These are phyloP conservation scores for Mucor ambiguus DNA, from an alignment of 371 early-diverging fungal species.

Conservation along the genomic window DNA sequence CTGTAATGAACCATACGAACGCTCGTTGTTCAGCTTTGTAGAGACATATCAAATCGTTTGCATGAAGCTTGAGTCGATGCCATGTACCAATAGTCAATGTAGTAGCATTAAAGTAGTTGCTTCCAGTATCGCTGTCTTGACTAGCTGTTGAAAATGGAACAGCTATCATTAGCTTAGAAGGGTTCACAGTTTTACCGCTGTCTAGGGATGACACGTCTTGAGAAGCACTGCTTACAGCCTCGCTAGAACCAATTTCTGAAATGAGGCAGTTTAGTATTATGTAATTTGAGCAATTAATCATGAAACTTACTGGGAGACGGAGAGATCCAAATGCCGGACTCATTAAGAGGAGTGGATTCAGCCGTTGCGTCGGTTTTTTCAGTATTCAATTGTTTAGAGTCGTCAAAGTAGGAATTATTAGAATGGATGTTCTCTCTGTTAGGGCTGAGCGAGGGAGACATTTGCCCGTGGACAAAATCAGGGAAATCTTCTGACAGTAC, in stretches of 20 bases:
- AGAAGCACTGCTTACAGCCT: neutral
- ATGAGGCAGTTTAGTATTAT: neutral
- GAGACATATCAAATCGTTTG: constrained; percentile 65
- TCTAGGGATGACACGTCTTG: neutral
- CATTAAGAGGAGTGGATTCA: neutral
- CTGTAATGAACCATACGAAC: neutral
- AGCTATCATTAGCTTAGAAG: constrained; percentile 21
- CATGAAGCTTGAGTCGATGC: constrained; percentile 67
- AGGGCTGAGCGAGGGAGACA: constrained; percentile 31
- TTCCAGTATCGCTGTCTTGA: neutral
- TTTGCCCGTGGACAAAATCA: constrained; percentile 34
- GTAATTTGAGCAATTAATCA: neutral
- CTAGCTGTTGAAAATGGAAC: neutral
- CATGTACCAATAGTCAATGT: constrained; percentile 77
- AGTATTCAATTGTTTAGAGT: neutral
- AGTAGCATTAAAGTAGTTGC: constrained; percentile 50
- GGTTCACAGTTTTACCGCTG: constrained; percentile 18
- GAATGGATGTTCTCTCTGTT: constrained; percentile 4
- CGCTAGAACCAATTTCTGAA: neutral
- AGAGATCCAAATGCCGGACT: neutral
- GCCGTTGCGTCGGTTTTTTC: neutral
- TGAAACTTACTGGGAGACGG: neutral
- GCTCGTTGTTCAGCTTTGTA: constrained; percentile 40
- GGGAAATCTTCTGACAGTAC: constrained; percentile 21
- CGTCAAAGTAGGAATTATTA: constrained; percentile 28